These are phyloP conservation scores for Alloascoidea africana DNA, from an alignment of 805 yeast genomes.

Conservation along the genomic window DNA sequence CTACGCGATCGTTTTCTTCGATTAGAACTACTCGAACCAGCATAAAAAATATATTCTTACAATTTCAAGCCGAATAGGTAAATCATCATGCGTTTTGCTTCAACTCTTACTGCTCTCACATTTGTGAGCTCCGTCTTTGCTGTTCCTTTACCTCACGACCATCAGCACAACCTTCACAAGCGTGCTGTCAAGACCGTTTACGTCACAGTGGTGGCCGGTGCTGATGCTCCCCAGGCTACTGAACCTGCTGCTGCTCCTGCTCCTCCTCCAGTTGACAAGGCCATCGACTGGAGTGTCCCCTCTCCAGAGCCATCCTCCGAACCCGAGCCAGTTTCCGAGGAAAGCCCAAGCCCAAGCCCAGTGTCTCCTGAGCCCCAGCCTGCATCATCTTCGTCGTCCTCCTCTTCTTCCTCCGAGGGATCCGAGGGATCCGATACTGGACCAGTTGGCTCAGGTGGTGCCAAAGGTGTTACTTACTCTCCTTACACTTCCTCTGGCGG, in stretches of 20 bases:
- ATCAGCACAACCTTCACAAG: slow-evolving; percentile 22
- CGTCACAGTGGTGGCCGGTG: not conserved
- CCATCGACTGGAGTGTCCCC: not conserved
- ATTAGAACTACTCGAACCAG: too few species aligned
- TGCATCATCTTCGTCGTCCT: slow-evolving; percentile 20
- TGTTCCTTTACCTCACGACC: slow-evolving; percentile 38
- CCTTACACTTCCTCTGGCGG: slow-evolving; percentile 54
- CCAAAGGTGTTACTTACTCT: slow-evolving; percentile 69
- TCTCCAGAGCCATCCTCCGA: not conserved
- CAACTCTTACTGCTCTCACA: not conserved
- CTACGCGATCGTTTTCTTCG: too few species aligned
- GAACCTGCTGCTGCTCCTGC: slow-evolving; percentile 23
- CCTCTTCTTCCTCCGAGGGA: slow-evolving; percentile 14
- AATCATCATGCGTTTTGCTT: not conserved
- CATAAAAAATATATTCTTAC: too few species aligned
- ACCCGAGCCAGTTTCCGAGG: slow-evolving; percentile 1
- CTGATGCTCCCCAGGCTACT: too few species aligned
- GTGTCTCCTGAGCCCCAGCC: slow-evolving; percentile 23
- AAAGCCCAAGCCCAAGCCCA: not conserved
- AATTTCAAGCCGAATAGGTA: too few species aligned
- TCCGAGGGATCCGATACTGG: slow-evolving; percentile 11
- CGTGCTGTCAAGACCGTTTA: slow-evolving; percentile 19
- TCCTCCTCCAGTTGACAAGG: not conserved
- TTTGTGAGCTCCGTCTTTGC: slow-evolving; percentile 34
- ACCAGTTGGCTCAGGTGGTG: slow-evolving; percentile 21